A percentile compares a stretch with the other conserved stretches of the same genome.
These are phyloP conservation scores for Coemansia sp. DNA, from an alignment of 192 early-diverging fungal species.

Conservation along the genomic window DNA sequence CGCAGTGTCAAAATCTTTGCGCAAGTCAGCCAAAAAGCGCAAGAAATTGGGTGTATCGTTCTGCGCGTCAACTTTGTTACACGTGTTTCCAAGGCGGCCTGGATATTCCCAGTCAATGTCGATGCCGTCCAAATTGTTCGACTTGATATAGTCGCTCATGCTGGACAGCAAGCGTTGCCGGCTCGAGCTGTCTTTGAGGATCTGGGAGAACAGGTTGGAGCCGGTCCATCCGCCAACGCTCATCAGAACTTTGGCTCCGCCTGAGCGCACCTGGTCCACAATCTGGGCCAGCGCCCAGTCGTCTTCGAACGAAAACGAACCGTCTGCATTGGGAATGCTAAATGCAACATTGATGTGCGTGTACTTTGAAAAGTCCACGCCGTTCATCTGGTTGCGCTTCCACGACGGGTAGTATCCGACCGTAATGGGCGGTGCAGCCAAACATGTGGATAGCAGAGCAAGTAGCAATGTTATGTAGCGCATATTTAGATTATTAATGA, in stretches of 20 bases:
- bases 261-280: conserved; percentile 47
- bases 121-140: conserved; percentile 48
- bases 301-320: conserved; percentile 39
- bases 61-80: conserved; percentile 47
- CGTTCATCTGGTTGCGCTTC: conserved; percentile 26
- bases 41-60: conserved; percentile 70
- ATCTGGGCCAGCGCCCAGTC: conserved; percentile 49
- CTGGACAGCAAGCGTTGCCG: conserved; percentile 61
- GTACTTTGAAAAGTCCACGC: conserved; percentile 51
- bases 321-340: conserved; percentile 45
- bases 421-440: conserved; percentile 10
- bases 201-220: conserved; percentile 63
- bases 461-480: background rate
- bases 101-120: conserved; percentile 62
- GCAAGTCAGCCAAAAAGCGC: conserved; percentile 61
- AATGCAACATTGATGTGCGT: conserved; percentile 74
- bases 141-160: conserved; percentile 58
- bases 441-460: background rate
- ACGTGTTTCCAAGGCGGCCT: conserved; percentile 46
- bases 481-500: background rate
- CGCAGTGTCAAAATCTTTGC: conserved; percentile 6
- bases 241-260: conserved; percentile 66
- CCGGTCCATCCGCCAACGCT: conserved; percentile 76
- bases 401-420: conserved; percentile 49
- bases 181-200: conserved; percentile 43